phyloP scores from a whole-genome alignment of 2,329 filamentous ascomycete genomes.

The Emmonsiellopsis sp. region DNA sequence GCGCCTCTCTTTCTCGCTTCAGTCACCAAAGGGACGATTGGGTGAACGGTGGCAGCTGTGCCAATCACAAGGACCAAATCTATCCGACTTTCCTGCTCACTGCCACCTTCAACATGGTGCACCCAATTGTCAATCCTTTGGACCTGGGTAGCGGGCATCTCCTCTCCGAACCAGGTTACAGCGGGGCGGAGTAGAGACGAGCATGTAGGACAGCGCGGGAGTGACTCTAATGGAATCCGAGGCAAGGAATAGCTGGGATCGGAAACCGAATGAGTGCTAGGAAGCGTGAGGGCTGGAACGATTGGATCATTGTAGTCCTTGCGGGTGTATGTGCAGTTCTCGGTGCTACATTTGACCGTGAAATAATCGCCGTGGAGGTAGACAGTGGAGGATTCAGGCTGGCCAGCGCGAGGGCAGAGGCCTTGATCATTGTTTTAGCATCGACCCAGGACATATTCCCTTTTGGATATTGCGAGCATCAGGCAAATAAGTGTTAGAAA shows the following conservation, averaged over 20 bases:
- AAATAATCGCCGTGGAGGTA: constrained; percentile 1
- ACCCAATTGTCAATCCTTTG: not conserved
- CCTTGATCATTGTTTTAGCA: not conserved
- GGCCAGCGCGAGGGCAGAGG: not conserved
- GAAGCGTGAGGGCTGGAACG: not conserved
- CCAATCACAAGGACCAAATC: constrained; percentile 1
- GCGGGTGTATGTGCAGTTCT: not conserved
- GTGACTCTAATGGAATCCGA: not conserved
- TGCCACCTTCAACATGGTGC: not conserved
- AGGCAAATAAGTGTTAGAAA: not conserved
- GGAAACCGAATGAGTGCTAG: not conserved
- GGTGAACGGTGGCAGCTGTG: constrained; percentile 1
- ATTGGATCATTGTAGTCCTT: not conserved
- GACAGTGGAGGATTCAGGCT: constrained; percentile 1
- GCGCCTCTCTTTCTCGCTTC: not conserved
- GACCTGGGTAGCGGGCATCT: not conserved
- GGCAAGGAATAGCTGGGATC: constrained; percentile 1
- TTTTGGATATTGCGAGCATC: not conserved
- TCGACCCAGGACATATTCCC: not conserved
- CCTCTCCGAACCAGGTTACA: constrained; percentile 1
- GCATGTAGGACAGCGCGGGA: not conserved
- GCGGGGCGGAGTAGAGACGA: constrained; percentile 1
- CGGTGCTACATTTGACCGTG: constrained; percentile 1
- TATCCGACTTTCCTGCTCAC: not conserved
- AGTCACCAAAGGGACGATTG: not conserved